phyloP scores from a whole-genome alignment of 345 rosid genomes.

The Abelmoschus esculentus region DNA sequence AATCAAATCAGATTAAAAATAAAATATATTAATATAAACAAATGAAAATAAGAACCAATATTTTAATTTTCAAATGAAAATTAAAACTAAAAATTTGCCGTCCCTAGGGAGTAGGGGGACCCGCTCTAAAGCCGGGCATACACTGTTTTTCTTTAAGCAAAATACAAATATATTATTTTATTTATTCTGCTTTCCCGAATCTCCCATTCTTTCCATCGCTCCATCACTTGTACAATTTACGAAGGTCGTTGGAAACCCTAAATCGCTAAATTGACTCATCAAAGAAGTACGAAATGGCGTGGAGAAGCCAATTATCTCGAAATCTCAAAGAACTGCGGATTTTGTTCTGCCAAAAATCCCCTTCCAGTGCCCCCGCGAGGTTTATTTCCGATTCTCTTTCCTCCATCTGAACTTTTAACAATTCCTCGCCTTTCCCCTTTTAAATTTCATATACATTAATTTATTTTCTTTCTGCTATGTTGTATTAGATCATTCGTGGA shows the following conservation, averaged over 20 bases:
- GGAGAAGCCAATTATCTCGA: conserved; percentile 38
- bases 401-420: neutral
- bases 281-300: conserved; percentile 24
- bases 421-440: neutral
- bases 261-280: too few relatives aligned
- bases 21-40: too few relatives aligned
- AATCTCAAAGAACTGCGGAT: conserved; percentile 56
- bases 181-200: conserved; percentile 21
- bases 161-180: too few relatives aligned
- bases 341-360: conserved; percentile 65
- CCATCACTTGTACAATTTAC: neutral
- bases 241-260: neutral
- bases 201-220: neutral
- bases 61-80: too few relatives aligned
- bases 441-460: neutral
- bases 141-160: too few relatives aligned
- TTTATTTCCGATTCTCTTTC: conserved; percentile 4
- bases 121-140: too few relatives aligned
- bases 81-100: too few relatives aligned
- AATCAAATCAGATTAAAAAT: too few relatives aligned
- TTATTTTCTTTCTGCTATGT: neutral
- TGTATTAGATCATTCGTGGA: conserved; percentile 55
- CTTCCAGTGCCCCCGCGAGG: conserved; percentile 64
- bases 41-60: too few relatives aligned
- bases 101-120: too few relatives aligned